Conservation (phyloP, 805 yeast species). For the Starmerella sp. region DNA sequence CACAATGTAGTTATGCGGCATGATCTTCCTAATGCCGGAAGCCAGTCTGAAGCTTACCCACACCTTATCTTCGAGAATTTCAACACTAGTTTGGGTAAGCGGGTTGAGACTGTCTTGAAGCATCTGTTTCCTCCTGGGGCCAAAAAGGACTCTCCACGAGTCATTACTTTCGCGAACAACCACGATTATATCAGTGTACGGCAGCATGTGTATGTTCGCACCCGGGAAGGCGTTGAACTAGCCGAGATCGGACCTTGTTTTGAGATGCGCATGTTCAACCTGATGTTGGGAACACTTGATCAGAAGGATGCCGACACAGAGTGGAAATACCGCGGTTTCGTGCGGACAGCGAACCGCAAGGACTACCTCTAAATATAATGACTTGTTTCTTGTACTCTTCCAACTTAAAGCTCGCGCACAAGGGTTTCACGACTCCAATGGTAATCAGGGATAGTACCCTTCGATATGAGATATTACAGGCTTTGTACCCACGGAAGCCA, state of each 20-base stretch:
- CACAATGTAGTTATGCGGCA: conserved; percentile 93
- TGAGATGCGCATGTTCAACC: conserved; percentile 86
- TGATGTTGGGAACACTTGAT: conserved; percentile 81
- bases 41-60: conserved; percentile 84
- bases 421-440: no score
- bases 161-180: conserved; percentile 80
- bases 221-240: conserved; percentile 77
- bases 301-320: conserved; percentile 96
- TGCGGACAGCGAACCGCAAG: conserved; percentile 90
- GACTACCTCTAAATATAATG: conserved; percentile 47
- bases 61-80: conserved; percentile 89
- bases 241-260: conserved; percentile 98
- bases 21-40: conserved; percentile 76
- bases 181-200: conserved; percentile 91
- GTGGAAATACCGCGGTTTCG: conserved; percentile 88
- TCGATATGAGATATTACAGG: background rate
- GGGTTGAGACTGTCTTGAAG: conserved; percentile 70
- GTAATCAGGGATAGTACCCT: background rate
- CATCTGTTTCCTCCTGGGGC: conserved; percentile 97
- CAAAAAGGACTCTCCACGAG: conserved; percentile 77
- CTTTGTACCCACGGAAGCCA: background rate
- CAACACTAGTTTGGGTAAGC: conserved; percentile 63
- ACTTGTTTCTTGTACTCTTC: background rate
- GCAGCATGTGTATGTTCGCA: conserved; percentile 86
- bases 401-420: no score